These are phyloP conservation scores for Aurinia saxatilis DNA, from an alignment of 345 rosid genomes.

Conservation along the genomic window DNA sequence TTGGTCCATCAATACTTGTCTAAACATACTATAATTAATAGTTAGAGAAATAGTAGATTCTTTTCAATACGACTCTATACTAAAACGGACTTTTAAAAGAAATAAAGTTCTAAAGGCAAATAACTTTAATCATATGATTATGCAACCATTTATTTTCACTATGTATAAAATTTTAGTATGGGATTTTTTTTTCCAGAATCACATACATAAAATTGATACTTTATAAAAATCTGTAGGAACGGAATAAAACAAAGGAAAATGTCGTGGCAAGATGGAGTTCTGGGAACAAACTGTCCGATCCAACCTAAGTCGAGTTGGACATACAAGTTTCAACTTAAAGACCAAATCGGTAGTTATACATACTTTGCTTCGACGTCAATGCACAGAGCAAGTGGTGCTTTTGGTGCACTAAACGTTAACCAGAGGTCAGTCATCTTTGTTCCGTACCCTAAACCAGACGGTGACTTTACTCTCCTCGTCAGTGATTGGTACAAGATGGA, in stretches of 20 bases:
- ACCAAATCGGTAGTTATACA: constrained; percentile 18
- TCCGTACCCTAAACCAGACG: constrained; percentile 42
- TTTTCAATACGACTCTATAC: no score
- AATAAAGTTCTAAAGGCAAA: no score
- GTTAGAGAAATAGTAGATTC: no score
- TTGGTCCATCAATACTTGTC: no score
- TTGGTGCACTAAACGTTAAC: constrained; percentile 40
- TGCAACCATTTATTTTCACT: no score
- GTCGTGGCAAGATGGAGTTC: constrained; percentile 30
- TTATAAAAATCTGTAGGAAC: constrained; percentile 2
- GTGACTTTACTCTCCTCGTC: constrained; percentile 50
- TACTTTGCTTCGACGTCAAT: constrained; percentile 25
- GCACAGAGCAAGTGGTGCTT: constrained; percentile 28
- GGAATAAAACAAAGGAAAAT: constrained; percentile 23
- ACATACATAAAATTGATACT: background rate
- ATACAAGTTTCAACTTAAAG: constrained; percentile 24
- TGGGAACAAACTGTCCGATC: constrained; percentile 28
- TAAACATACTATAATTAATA: no score
- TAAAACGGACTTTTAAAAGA: no score
- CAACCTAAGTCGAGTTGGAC: constrained; percentile 26
- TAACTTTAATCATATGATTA: no score
- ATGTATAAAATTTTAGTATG: no score
- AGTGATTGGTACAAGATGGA: constrained; percentile 50
- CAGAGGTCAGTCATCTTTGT: constrained; percentile 48
- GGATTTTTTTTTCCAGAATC: no score